Conservation (phyloP, 257 asterid species). For the Petunia axillaris region DNA sequence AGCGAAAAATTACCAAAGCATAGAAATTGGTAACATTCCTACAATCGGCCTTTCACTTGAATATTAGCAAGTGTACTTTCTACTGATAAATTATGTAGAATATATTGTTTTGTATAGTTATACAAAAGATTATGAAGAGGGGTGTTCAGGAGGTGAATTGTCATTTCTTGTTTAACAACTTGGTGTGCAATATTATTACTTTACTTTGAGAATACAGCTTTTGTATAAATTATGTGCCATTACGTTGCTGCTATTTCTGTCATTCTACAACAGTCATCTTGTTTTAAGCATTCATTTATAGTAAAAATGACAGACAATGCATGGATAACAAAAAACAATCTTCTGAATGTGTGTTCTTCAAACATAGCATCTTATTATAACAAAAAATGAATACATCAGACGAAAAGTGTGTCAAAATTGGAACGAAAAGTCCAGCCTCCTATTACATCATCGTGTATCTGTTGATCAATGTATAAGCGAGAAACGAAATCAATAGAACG, state of each 20-base stretch:
- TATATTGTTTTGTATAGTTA: not conserved
- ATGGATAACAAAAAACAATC: not conserved
- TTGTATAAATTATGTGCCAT: not conserved
- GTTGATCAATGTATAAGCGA: constrained; percentile 18
- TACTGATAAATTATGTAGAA: not conserved
- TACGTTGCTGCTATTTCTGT: too few species aligned
- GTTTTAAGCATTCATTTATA: too few species aligned
- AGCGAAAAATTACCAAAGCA: not conserved
- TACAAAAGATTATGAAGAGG: not conserved
- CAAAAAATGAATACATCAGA: not conserved
- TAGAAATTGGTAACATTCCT: not conserved
- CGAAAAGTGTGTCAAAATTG: not conserved
- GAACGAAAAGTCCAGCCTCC: not conserved
- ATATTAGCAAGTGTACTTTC: not conserved
- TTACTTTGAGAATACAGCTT: not conserved
- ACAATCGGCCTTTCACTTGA: not conserved
- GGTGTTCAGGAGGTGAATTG: not conserved
- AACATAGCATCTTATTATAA: not conserved
- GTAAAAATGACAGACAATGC: not conserved
- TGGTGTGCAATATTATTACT: not conserved
- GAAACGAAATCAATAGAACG: constrained; percentile 26
- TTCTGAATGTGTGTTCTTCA: not conserved
- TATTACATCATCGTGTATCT: not conserved
- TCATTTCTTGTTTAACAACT: not conserved
- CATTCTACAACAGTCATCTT: too few species aligned